Percentiles rank a stretch among this genome's conserved stretches.
These are phyloP conservation scores for Cymbopogon flexuosus DNA, from an alignment of 202 grass and related monocot genomes.

Conservation along the genomic window DNA sequence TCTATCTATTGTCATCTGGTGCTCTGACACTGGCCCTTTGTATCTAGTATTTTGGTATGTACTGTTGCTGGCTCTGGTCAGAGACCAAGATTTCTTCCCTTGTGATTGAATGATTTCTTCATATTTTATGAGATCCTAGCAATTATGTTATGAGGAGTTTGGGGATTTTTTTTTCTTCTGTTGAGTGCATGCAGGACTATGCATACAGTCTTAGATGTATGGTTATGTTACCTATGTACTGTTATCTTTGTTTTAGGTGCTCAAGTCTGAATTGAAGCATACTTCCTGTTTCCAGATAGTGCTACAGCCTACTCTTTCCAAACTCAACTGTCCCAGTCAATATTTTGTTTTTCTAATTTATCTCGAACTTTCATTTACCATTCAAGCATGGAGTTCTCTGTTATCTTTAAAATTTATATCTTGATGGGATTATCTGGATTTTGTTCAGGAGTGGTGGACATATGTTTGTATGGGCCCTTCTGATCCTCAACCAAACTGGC, in stretches of 20 bases:
- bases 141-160: neutral
- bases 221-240: neutral
- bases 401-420: neutral
- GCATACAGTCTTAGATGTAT: neutral
- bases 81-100: neutral
- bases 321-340: neutral
- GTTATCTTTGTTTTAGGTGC: slow-evolving; percentile 22
- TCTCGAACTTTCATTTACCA: neutral
- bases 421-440: slow-evolving; percentile 16
- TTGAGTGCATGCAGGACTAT: neutral
- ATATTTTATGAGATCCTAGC: neutral
- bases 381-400: neutral
- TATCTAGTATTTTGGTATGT: neutral
- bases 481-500: slow-evolving; percentile 98
- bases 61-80: neutral
- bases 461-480: slow-evolving; percentile 96
- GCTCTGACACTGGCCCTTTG: neutral
- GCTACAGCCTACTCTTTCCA: neutral
- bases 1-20: neutral
- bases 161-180: neutral
- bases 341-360: slow-evolving; percentile 17
- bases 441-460: slow-evolving; percentile 92
- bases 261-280: slow-evolving; percentile 4
- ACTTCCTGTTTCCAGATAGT: neutral
- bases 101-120: neutral